phyloP scores from a whole-genome alignment of 1,284 basidiomycete genomes.

The Sporisorium reilianum region DNA sequence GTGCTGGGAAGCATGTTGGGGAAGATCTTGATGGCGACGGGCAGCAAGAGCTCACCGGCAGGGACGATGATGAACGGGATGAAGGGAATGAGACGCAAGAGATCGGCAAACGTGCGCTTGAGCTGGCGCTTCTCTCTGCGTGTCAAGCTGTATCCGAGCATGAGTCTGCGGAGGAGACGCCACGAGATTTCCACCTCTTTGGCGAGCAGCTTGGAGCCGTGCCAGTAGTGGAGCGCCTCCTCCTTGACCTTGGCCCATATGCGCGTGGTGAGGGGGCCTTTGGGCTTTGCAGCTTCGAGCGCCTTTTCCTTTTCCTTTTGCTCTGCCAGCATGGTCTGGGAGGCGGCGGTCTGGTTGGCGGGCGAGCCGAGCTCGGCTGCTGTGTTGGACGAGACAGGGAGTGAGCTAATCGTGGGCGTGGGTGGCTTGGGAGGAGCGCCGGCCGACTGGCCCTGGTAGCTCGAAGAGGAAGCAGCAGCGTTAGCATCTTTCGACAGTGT shows the following conservation, averaged over 20 bases:
- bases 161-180: constrained; percentile 88
- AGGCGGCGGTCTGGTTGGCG: constrained; percentile 53
- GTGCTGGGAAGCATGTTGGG: constrained; percentile 99
- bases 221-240: constrained; percentile 96
- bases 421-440: constrained; percentile 42
- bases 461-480: constrained; percentile 3
- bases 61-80: constrained; percentile 94
- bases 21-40: constrained; percentile 95
- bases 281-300: constrained; percentile 43
- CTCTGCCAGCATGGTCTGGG: constrained; percentile 52
- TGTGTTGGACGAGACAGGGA: constrained; percentile 42
- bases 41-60: constrained; percentile 98
- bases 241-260: constrained; percentile 93
- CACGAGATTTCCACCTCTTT: constrained; percentile 92
- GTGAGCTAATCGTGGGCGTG: constrained; percentile 29
- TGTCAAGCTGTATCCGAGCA: constrained; percentile 90
- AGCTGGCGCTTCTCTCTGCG: constrained; percentile 93
- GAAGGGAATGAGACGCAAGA: constrained; percentile 93
- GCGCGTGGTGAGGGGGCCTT: constrained; percentile 49
- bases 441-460: constrained; percentile 47
- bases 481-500: constrained; percentile 33
- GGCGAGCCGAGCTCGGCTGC: constrained; percentile 53
- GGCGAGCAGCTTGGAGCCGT: constrained; percentile 91
- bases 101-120: constrained; percentile 90
- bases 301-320: constrained; percentile 49